Evolutionary conservation across 331 rosid genomes (phyloP), one percentile per base, ranked within the genome.

Genomic region (Acacia pycnantha): DNA sequence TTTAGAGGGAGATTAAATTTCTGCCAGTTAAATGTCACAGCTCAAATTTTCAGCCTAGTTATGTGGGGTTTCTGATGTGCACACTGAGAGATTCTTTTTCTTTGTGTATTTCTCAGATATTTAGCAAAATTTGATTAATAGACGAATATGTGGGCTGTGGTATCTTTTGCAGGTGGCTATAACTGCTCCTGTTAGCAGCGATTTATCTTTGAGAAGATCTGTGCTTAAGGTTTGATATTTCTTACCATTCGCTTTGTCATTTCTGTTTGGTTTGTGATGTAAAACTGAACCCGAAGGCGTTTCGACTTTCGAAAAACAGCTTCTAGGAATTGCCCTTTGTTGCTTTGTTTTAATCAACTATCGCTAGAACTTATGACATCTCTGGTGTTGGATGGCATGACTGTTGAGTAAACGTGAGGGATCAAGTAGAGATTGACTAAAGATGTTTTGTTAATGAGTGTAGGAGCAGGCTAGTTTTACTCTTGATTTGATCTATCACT

Each of bases 171-270:
- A 94, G 99, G 80, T 81, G 84, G 83, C 87, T 74, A 73, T 91
- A 53, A 84, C 85, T 87, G 92, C 89, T 90, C 97, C 97, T 74
- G 83, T 83, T 77, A 92, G 93, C 80, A 87, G 77, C 70, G 97
- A 96, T 90, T 83, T 82, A 44, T 88, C 97, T 83, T 76, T 88
- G 56, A 91, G 89, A 88, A 91, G 97, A 92, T 91, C 97, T 65
- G 88, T 79, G 61, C 86, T 92, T 77, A 92, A 96, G 99, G 99
- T 96, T 70, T 80, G 80, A 35, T 22, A 2, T 53, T 70, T 69
- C 41, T 54, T 68, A 21, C 74, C 35, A 33, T 82, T 70, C 27
- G 1, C 70, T 77, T 79, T 75, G 29, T 16, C 19, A 11, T 68
- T 68, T 35, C 73, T 68, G 21, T 21, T 35, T 68, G 73, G 50